Evolutionary conservation across 2,329 filamentous ascomycete genomes (phyloP), one percentile per base, ranked within the genome.

Genomic region (Aspergillus ruber): DNA sequence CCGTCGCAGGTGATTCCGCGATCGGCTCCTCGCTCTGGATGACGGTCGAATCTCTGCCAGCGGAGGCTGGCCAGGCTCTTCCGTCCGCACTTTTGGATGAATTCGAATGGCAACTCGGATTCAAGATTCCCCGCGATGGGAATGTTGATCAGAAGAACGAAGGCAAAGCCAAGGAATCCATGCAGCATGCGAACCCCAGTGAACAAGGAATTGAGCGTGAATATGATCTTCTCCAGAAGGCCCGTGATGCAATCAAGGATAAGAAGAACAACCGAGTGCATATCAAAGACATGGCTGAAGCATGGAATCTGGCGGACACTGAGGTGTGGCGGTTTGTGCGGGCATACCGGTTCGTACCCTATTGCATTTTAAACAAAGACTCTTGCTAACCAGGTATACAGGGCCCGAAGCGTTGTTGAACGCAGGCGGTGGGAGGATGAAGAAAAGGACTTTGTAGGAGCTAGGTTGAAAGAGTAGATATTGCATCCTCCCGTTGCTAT

Each of bases 101-200:
- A 54, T 73, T 95, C 2, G 85, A 91, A 62, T 97, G 90, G 89
- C 80, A 85, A 56, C 88, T 97, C 63, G 93, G 91, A 46, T 97
- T 97, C 67, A 74, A 77, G 12, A 77, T 96, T 8, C 88, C 90
- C 1, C 75, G 76, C 48, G 53, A 67, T 57, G 44, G 71, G 66
- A 61, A 64, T 33, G 59, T 63, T n/a, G 64, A 71, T 46, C 55
- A 64, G 21, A 67, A 68, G 23, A 63, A 62, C 17, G 62, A 68
- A 21, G 58, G 55, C 7, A 57, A 63, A 33, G 27, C 42, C 42
- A 67, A 65, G 51, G 64, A 69, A 43, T 62, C 61, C 27, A 58
- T 64, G 27, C 67, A 68, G 43, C 60, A 65, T 47, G 57, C 58
- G 33, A 71, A 65, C 12, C 67, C 69, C 3, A 65, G 62, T 48